Conservation (phyloP, 2,329 filamentous ascomycete species). For the Erysiphe pulchra region DNA sequence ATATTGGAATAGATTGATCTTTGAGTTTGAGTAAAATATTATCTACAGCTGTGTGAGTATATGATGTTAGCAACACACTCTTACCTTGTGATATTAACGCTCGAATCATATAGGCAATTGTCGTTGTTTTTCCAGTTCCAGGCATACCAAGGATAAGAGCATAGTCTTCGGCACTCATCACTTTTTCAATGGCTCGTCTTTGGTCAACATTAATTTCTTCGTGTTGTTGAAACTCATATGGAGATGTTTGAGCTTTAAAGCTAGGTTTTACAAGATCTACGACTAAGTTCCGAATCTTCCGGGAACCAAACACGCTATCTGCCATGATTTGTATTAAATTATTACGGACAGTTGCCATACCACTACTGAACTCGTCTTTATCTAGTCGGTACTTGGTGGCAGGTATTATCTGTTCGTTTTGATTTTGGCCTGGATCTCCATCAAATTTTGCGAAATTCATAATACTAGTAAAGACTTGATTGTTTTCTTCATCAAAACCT, state of each 20-base stretch:
- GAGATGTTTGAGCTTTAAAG: conserved; percentile 42
- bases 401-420: conserved; percentile 16
- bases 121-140: conserved; percentile 93
- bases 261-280: conserved; percentile 48
- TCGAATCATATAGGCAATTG: conserved; percentile 89
- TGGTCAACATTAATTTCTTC: conserved; percentile 69
- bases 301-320: conserved; percentile 42
- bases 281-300: conserved; percentile 51
- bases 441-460: conserved; percentile 54
- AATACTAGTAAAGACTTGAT: conserved; percentile 74
- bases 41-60: conserved; percentile 93
- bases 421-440: conserved; percentile 22
- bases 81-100: conserved; percentile 73
- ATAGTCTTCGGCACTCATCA: conserved; percentile 88
- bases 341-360: conserved; percentile 83
- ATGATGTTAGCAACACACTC: conserved; percentile 77
- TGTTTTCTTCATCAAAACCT: conserved; percentile 49
- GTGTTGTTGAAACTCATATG: conserved; percentile 34
- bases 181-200: conserved; percentile 64
- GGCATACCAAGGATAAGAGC: conserved; percentile 97
- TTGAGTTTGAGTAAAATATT: conserved; percentile 89
- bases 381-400: conserved; percentile 55
- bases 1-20: conserved; percentile 46
- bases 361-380: conserved; percentile 96
- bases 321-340: conserved; percentile 87